Evolutionary conservation across 306 rosid genomes (phyloP).

Genomic region (Mucuna pruriens): DNA sequence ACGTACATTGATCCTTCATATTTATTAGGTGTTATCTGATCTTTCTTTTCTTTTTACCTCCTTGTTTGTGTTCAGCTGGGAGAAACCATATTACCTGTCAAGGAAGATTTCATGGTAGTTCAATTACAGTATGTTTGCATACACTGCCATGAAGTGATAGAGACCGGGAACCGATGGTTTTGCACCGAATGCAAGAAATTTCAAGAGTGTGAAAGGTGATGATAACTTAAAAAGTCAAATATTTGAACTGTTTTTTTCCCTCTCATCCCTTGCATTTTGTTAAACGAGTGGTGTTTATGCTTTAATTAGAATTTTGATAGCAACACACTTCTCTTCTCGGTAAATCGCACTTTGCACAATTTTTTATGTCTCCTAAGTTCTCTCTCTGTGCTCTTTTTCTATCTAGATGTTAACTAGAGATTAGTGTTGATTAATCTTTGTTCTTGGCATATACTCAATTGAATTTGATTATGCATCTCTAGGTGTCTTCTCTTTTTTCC

Average conservation of each 20-base stretch:
- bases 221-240: background rate
- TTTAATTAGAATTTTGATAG: no score
- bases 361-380: no score
- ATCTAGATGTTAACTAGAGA: no score
- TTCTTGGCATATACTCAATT: no score
- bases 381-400: no score
- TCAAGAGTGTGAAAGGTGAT: conserved; percentile 73
- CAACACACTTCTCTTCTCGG: no score
- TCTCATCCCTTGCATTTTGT: no score
- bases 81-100: conserved; percentile 45
- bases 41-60: conserved; percentile 21
- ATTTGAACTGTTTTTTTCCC: background rate
- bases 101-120: conserved; percentile 66
- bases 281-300: no score
- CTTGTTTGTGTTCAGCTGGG: conserved; percentile 48
- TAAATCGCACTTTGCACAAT: no score
- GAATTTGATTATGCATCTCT: no score
- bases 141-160: conserved; percentile 54
- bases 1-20: conserved; percentile 3
- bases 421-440: no score
- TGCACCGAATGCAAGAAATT: conserved; percentile 60
- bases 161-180: conserved; percentile 60
- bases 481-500: no score
- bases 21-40: conserved; percentile 28
- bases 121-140: conserved; percentile 61